Evolutionary conservation across 1,284 basidiomycete species (phyloP).

Genomic region (Cryptococcus wingfieldii): DNA sequence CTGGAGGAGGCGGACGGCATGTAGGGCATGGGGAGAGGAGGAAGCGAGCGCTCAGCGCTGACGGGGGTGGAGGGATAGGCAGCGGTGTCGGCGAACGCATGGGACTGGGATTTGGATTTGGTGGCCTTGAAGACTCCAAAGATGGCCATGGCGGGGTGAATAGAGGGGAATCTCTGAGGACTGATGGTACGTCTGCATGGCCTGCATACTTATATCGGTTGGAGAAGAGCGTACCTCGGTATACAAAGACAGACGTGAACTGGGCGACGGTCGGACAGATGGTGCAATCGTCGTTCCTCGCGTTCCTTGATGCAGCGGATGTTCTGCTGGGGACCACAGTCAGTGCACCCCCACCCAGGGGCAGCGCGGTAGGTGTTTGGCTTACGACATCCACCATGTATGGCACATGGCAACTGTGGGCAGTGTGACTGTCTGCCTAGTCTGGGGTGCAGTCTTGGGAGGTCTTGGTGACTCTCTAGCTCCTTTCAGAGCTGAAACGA

Average conservation of each 20-base stretch:
- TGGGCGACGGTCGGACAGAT: neutral
- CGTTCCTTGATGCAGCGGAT: too few relatives aligned
- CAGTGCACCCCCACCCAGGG: too few relatives aligned
- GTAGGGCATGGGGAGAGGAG: neutral
- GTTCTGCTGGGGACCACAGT: too few relatives aligned
- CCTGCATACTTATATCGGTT: too few relatives aligned
- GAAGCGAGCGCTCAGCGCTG: neutral
- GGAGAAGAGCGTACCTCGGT: too few relatives aligned
- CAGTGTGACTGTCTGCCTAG: too few relatives aligned
- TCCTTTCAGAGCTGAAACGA: too few relatives aligned
- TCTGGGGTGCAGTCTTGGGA: too few relatives aligned
- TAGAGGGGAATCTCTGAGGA: neutral
- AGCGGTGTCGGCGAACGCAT: conserved; percentile 4
- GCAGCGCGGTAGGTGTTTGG: too few relatives aligned
- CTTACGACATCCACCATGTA: too few relatives aligned
- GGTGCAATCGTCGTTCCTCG: neutral
- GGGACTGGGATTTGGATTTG: conserved; percentile 3
- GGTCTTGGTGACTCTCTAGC: too few relatives aligned
- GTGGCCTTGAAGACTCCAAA: conserved; percentile 6
- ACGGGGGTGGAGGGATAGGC: conserved; percentile 4
- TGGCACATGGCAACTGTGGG: too few relatives aligned
- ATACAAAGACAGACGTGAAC: neutral
- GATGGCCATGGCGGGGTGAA: conserved; percentile 3
- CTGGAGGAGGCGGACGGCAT: neutral
- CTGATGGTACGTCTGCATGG: neutral